Base-by-base conservation (phyloP, 2,329 filamentous ascomycete genomes). In the Hymenoscyphus fructigenus region DNA sequence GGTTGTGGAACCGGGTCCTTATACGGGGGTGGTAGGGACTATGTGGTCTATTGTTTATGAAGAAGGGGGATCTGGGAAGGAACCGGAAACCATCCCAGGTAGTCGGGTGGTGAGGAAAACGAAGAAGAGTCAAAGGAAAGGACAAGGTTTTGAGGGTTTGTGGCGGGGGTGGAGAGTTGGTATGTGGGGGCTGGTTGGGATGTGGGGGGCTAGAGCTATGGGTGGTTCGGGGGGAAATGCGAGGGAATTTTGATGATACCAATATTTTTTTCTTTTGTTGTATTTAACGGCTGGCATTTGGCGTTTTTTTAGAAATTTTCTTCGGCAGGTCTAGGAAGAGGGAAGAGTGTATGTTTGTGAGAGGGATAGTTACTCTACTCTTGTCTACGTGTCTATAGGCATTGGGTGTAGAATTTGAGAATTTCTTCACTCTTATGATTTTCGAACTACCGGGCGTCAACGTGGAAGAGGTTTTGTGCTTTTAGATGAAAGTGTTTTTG, bases 11-110 rank as follows among this genome's bases (percentile, higher is more conserved):
- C 83, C 91, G 0, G 93, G 93, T 2, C 86, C 86, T 3, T 99
- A 97, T 76, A 83, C 86, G 38, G 95, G 95, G n/a, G 83, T 97
- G 1, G 76, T 95, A n/a, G 91, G 92, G 2, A 97, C 94, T 2
- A 93, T 97, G 85, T 94, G 92, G 82, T 86, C 86, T 66, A 95
- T 99, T 67, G 84, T 91, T 0, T 84, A 89, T 41, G 91, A 96
- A 72, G 95, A 99, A 76, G 95, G 95, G 7, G 62, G 20, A 20
- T 60, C 65, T 23, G 55, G 9, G 5, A n/a, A 63, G 28, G 44
- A 34, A 20, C 65, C 59, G 32, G 64, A 61, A 23, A 41, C 57
- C 4, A 60, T 20, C 10, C 20, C 17, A 44, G 26, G 5, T 3
- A 34, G 60, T 53, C 64, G 57, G 6, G 56, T 44, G 6, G 57